Evolutionary conservation across 2,329 filamentous ascomycete species (phyloP).

Genomic region (Trichophyton schoenleinii): DNA sequence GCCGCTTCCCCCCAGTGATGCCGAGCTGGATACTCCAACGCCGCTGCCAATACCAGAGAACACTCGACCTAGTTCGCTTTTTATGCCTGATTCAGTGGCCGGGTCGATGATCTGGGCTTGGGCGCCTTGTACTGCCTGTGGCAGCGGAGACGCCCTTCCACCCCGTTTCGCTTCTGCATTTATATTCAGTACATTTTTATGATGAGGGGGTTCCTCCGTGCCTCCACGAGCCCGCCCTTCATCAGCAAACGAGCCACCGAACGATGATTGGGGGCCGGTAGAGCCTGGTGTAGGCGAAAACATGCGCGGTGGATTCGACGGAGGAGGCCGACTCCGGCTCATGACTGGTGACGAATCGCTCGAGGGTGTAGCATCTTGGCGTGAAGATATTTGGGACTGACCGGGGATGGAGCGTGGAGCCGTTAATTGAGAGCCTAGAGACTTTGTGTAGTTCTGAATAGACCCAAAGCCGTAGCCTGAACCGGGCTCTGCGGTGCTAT

Average conservation of each 20-base stretch:
- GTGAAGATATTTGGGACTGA: slow-evolving; percentile 21
- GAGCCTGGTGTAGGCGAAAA: slow-evolving; percentile 26
- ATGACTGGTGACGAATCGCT: slow-evolving; percentile 20
- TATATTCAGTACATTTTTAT: slow-evolving; percentile 60
- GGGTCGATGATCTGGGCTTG: slow-evolving; percentile 83
- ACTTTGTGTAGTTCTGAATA: slow-evolving; percentile 32
- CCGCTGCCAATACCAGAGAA: slow-evolving; percentile 82
- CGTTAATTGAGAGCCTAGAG: slow-evolving; percentile 28
- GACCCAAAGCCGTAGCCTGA: slow-evolving; percentile 29
- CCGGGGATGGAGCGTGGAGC: slow-evolving; percentile 21
- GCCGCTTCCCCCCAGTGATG: slow-evolving; percentile 38
- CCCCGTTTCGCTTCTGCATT: slow-evolving; percentile 62
- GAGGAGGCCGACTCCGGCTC: slow-evolving; percentile 14
- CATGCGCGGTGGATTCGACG: slow-evolving; percentile 22
- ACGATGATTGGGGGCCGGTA: slow-evolving; percentile 9
- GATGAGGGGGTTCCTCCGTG: slow-evolving; percentile 46
- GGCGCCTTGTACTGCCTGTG: slow-evolving; percentile 85
- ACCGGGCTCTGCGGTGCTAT: slow-evolving; percentile 21
- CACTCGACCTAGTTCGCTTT: slow-evolving; percentile 88
- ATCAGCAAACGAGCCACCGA: slow-evolving; percentile 16
- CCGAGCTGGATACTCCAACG: slow-evolving; percentile 42
- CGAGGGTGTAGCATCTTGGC: slow-evolving; percentile 24
- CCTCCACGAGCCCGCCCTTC: slow-evolving; percentile 32
- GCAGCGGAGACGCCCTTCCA: slow-evolving; percentile 74
- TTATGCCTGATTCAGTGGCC: slow-evolving; percentile 73